phyloP scores from a whole-genome alignment of 306 rosid species.

The Adenanthera pavonina region DNA sequence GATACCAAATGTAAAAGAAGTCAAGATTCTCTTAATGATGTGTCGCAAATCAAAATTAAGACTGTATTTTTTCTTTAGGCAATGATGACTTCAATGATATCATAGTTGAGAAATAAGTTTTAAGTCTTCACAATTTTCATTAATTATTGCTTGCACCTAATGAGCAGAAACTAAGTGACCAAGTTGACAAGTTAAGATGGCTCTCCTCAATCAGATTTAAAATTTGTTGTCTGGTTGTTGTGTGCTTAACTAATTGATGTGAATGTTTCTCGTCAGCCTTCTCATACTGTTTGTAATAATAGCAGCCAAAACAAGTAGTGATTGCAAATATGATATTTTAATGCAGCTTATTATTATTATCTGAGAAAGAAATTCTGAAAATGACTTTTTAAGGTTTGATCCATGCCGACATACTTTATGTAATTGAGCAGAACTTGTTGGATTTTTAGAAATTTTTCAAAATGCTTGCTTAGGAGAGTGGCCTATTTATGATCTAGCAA shows the following conservation, averaged over 20 bases:
- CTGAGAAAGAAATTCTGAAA: constrained; percentile 1
- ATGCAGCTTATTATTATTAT: background rate
- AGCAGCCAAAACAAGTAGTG: background rate
- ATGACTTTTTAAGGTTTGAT: background rate
- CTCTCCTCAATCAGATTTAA: background rate
- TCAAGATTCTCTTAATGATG: background rate
- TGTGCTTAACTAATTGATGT: background rate
- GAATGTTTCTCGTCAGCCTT: background rate
- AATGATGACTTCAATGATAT: background rate
- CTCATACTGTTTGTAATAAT: background rate
- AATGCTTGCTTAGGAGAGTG: background rate
- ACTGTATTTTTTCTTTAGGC: background rate
- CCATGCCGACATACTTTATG: constrained; percentile 13
- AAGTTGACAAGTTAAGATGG: background rate
- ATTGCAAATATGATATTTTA: background rate
- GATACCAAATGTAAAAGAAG: background rate
- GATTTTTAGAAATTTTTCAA: constrained; percentile 20
- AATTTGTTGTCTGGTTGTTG: background rate
- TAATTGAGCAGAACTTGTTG: background rate
- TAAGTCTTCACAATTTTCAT: background rate
- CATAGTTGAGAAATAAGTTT: background rate
- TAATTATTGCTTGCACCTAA: background rate
- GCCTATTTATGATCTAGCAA: background rate
- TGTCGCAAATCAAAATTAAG: constrained; percentile 2
- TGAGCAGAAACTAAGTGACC: background rate